Evolutionary conservation across 2,329 filamentous ascomycete genomes (phyloP), one percentile per base, ranked within the genome.

Genomic region (Calycina herbarum): DNA sequence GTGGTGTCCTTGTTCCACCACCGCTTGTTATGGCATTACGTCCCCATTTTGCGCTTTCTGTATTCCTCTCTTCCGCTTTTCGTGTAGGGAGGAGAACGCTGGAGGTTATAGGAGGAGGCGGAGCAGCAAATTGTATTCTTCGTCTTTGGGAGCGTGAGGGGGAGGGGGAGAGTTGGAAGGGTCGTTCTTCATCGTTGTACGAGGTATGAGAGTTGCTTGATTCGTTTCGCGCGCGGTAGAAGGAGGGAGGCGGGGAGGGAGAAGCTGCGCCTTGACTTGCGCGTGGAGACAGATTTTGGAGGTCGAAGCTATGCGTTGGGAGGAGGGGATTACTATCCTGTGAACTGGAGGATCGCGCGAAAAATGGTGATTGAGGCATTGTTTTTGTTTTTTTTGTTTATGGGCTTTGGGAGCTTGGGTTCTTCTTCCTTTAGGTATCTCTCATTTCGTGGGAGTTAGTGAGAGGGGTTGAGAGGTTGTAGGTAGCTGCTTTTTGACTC

Each of bases 51-150:
- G 48, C n/a, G 5, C 33, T 57, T 20, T 56, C 59, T 51, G 42
- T 5, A 5, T 20, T 8, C 48, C 59, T 35, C 27, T 61, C 15
- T 33, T 62, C 42, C 27, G 27, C 31, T 48, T 29, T 60, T 6
- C 33, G 20, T n/a, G 33, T 2, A 0, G 35, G 54, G n/a, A 66
- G 61, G 15, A 70, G 15, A 24, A 72, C 66, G 33, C 68, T 72
- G 31, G 64, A 65, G 13, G 67, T 70, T 59, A 75, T 75, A 4
- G 74, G 74, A 2, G 73, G 72, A 1, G 74, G 73, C 1, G 74
- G 74, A 38, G 70, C 73, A 20, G 70, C 66, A 59, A 75, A 75
- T 57, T 72, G 72, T 58, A 74, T 73, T 57, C 58, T 72, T 33
- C 68, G 64, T 57, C 65, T 68, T 13, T 63, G 65, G 59, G 65